Base-by-base conservation (phyloP, 2,329 filamentous ascomycete species). In the Cladosporium sp. region DNA sequence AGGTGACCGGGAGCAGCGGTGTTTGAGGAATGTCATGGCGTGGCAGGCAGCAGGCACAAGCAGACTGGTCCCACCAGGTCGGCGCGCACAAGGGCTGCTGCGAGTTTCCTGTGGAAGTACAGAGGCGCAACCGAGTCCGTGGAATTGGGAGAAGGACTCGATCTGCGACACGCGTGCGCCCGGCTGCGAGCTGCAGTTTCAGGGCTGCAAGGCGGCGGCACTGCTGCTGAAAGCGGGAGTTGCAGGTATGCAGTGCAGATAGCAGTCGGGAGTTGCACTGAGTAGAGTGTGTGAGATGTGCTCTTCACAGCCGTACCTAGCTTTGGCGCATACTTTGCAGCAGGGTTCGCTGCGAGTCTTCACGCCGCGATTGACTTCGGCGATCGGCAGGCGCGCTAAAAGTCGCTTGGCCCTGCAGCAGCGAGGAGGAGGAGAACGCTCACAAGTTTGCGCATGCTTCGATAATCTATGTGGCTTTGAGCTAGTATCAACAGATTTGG, bases 161-260 rank as follows among this genome's bases (percentile, higher is more conserved):
- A 51, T 51, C 49, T 38, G 49, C 49, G 49, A 51, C 20, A 51
- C 20, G 49, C 49, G 49, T 51, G 49, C 22, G 20, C 36, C 34
- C 19, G 28, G 28, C 30, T 17, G 28, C n/a, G 47, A 30, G 28
- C n/a, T 25, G 30, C 38, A 37, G 47, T 50, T 50, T 50, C 47
- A 50, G 47, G 17, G 30, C 47, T 36, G 47, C 47, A 50, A 50
- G 47, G 47, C 45, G 45, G 40, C 39, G 36, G 36, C 15, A 20
- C 19, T 43, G 40, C 12, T 45, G 42, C n/a, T 45, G 19, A 39
- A 39, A 14, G 25, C 25, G 25, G 20, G 19, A 14, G 22, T 25
- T 22, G 5, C 40, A 45, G 42, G 42, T n/a, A 45, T 25, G 25
- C 42, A 12, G 42, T 30, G 25, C 25, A 30, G 30, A 34, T 8